Evolutionary conservation across 2,329 filamentous ascomycete species (phyloP).

Genomic region (Cladophialophora chaetospira): DNA sequence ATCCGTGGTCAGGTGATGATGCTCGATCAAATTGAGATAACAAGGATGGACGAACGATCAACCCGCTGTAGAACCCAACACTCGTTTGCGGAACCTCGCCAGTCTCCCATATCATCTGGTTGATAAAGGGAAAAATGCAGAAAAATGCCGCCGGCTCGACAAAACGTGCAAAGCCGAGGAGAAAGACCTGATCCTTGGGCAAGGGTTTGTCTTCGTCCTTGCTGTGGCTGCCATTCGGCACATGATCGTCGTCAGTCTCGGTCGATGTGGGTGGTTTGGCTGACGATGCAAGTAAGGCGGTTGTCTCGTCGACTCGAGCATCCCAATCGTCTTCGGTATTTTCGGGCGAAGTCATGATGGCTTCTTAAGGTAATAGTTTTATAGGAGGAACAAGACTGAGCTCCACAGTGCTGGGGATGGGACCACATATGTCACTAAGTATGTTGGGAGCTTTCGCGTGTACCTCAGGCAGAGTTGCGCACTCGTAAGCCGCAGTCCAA

Average conservation of each 20-base stretch:
- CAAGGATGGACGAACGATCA: slow-evolving; percentile 61
- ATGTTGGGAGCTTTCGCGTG: no score
- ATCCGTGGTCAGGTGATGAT: background rate
- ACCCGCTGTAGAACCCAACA: slow-evolving; percentile 76
- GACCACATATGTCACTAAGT: no score
- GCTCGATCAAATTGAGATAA: background rate
- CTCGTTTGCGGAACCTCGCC: slow-evolving; percentile 64
- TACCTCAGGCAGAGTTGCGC: no score
- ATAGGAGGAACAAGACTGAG: no score
- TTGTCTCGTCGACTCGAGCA: slow-evolving; percentile 25
- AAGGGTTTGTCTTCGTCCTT: slow-evolving; percentile 44
- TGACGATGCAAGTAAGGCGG: slow-evolving; percentile 22
- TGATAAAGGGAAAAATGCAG: slow-evolving; percentile 78
- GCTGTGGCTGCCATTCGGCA: background rate
- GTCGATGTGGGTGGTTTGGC: background rate
- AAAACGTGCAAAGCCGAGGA: slow-evolving; percentile 72
- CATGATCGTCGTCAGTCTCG: background rate
- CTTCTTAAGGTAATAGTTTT: no score
- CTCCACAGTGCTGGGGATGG: no score
- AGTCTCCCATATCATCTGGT: slow-evolving; percentile 71
- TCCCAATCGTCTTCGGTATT: slow-evolving; percentile 12
- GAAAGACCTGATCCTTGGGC: slow-evolving; percentile 65
- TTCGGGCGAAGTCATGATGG: slow-evolving; percentile 18
- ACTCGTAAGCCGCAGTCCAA: no score
- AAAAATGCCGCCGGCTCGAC: slow-evolving; percentile 82